These are phyloP conservation scores for Fistulina hepatica DNA, from an alignment of 1,284 basidiomycete genomes.

Conservation along the genomic window DNA sequence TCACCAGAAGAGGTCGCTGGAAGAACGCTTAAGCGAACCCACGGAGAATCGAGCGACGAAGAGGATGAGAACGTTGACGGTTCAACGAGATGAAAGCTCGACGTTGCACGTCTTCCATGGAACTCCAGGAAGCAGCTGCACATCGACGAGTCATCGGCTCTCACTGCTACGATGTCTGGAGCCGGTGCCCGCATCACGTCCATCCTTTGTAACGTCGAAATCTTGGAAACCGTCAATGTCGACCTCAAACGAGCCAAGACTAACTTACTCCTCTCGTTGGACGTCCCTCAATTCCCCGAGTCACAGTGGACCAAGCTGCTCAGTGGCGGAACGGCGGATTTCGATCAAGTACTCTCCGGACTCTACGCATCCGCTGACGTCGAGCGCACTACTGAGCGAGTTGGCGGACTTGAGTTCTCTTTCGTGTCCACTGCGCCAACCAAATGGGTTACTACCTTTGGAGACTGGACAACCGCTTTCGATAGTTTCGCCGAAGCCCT, in stretches of 20 bases:
- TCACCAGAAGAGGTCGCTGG: neutral
- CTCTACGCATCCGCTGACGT: conserved; percentile 14
- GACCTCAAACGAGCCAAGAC: conserved; percentile 1
- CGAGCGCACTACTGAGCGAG: conserved; percentile 10
- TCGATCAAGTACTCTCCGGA: conserved; percentile 18
- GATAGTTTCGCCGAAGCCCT: conserved; percentile 12
- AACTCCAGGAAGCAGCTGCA: no score
- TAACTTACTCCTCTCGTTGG: conserved; percentile 5
- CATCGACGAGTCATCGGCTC: neutral
- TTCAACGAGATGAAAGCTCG: neutral
- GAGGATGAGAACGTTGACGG: neutral
- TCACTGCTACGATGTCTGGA: no score
- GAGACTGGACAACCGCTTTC: conserved; percentile 23
- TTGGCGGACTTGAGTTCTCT: conserved; percentile 15
- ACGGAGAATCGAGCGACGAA: neutral
- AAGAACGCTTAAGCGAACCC: neutral
- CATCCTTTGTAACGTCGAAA: neutral
- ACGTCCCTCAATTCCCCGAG: conserved; percentile 11
- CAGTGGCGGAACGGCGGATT: conserved; percentile 11
- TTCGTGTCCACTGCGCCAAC: conserved; percentile 12
- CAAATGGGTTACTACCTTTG: conserved; percentile 14
- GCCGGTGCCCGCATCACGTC: no score
- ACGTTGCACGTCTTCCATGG: neutral
- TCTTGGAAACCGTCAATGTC: neutral
- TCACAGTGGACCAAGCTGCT: conserved; percentile 14